Evolutionary conservation across 1,139 yeast genomes (phyloP).

Genomic region (Sugiyamaella sp.): DNA sequence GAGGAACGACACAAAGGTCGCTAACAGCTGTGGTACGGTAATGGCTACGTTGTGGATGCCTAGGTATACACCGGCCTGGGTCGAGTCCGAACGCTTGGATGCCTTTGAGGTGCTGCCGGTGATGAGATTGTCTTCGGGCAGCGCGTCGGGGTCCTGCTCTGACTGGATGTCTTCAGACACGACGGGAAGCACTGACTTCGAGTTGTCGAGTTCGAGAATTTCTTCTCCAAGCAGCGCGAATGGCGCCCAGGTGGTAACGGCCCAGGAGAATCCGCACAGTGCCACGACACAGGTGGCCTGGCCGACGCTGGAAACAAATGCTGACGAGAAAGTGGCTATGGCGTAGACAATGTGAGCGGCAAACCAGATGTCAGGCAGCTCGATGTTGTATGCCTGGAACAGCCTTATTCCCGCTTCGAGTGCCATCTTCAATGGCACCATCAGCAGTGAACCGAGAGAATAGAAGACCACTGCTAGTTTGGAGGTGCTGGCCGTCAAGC

Average conservation of each 20-base stretch:
- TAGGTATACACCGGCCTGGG: conserved; percentile 43
- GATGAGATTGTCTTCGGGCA: conserved; percentile 7
- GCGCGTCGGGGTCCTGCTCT: neutral
- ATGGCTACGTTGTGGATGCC: conserved; percentile 48
- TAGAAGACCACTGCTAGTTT: conserved; percentile 11
- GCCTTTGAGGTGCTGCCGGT: conserved; percentile 5
- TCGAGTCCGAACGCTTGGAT: conserved; percentile 10
- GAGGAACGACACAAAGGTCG: conserved; percentile 45
- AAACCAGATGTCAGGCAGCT: conserved; percentile 40
- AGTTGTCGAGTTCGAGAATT: conserved; percentile 32
- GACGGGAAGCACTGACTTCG: neutral
- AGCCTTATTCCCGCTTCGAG: conserved; percentile 9
- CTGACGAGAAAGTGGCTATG: conserved; percentile 38
- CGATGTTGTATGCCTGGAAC: conserved; percentile 20
- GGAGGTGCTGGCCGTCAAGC: conserved; percentile 14
- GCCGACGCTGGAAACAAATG: conserved; percentile 35
- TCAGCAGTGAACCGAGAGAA: conserved; percentile 11
- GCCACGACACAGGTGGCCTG: conserved; percentile 42
- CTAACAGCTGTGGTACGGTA: conserved; percentile 46
- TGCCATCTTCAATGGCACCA: conserved; percentile 4
- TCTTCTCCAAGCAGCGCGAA: conserved; percentile 47
- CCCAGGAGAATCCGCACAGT: conserved; percentile 47
- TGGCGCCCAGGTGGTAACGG: conserved; percentile 48
- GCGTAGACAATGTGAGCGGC: conserved; percentile 43
- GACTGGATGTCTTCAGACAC: conserved; percentile 3